A percentile compares a stretch with the other conserved stretches of the same genome.
Conservation (phyloP, 225 moss, liverwort and hornwort genomes). For the Climacium dendroides region DNA sequence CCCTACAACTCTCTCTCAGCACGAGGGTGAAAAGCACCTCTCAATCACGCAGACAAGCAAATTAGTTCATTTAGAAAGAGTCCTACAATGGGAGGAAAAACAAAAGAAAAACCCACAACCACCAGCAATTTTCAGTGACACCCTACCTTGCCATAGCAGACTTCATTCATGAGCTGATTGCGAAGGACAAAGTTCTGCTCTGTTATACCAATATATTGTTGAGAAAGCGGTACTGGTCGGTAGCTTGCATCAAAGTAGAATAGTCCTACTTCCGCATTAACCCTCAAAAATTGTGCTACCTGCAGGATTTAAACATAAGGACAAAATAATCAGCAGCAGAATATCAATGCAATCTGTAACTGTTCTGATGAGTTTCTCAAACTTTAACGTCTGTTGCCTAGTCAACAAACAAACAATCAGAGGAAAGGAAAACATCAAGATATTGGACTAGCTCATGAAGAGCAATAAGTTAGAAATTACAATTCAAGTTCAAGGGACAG, state of each 20-base stretch:
- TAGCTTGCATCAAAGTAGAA: constrained; percentile 98
- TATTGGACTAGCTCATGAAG: neutral
- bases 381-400: neutral
- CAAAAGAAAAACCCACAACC: neutral
- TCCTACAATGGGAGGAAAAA: neutral
- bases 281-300: constrained; percentile 86
- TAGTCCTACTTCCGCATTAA: constrained; percentile 67
- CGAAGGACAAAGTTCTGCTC: constrained; percentile 79
- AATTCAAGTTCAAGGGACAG: neutral
- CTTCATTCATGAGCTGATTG: constrained; percentile 91
- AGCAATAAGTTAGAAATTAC: neutral
- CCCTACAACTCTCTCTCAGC: neutral
- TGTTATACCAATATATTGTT: constrained; percentile 93
- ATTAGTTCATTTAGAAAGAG: neutral
- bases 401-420: neutral
- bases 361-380: neutral
- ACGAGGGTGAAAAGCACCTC: neutral
- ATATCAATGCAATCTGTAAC: neutral
- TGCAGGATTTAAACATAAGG: constrained; percentile 3
- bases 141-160: constrained; percentile 83
- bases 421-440: neutral
- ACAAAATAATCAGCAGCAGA: neutral
- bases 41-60: neutral
- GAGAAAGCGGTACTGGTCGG: constrained; percentile 89
- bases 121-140: neutral